Conservation (phyloP, 2,329 filamentous ascomycete genomes). For the Drechslerella dactyloides region DNA sequence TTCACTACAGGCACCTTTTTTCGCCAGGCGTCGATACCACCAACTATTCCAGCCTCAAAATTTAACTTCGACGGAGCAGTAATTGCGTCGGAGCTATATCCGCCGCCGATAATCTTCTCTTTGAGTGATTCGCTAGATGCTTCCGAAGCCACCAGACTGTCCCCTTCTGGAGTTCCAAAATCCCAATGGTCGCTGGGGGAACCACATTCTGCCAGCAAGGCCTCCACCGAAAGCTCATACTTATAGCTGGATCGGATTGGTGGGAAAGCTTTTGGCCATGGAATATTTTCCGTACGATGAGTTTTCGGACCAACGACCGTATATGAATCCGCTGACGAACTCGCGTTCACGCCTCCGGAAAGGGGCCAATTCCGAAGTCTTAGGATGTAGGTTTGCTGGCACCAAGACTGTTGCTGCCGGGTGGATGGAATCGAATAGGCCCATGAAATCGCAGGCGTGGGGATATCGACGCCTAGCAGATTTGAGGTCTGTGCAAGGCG, state of each 20-base stretch:
- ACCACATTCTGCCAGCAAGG: conserved; percentile 4
- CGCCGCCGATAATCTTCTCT: background rate
- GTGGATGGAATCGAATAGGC: conserved; percentile 9
- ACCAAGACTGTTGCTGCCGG: conserved; percentile 2
- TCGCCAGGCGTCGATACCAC: conserved; percentile 13
- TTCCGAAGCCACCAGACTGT: background rate
- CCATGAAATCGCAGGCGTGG: conserved; percentile 17
- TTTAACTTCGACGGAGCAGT: background rate
- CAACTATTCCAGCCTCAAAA: conserved; percentile 18
- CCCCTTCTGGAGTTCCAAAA: conserved; percentile 13
- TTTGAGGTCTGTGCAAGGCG: conserved; percentile 17
- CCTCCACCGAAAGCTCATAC: conserved; percentile 9
- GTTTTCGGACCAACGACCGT: conserved; percentile 11
- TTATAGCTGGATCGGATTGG: conserved; percentile 1
- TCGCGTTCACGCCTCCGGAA: background rate
- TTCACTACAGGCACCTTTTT: conserved; percentile 5
- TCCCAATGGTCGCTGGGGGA: background rate
- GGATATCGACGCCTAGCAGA: conserved; percentile 5
- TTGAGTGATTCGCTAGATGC: background rate
- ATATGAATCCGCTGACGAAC: background rate
- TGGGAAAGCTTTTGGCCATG: conserved; percentile 20
- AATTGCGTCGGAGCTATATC: background rate
- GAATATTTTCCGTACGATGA: conserved; percentile 10
- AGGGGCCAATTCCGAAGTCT: conserved; percentile 5
- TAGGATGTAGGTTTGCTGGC: conserved; percentile 18